phyloP scores from a whole-genome alignment of 371 early-diverging fungal species.

The Mortierella sp. region DNA sequence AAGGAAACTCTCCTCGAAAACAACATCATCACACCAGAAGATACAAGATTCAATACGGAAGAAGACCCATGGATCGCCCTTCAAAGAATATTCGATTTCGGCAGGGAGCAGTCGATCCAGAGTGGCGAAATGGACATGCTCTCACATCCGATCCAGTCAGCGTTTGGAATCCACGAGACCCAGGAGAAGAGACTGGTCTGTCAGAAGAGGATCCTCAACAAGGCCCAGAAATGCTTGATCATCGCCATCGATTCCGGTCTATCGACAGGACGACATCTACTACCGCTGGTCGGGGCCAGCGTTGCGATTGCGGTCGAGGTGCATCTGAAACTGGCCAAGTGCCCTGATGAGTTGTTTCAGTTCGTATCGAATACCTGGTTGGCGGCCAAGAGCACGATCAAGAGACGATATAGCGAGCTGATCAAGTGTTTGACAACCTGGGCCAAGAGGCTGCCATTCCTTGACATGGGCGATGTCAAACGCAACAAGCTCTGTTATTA shows the following conservation, averaged over 20 bases:
- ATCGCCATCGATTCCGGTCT: conserved; percentile 30
- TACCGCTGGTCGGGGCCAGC: conserved; percentile 26
- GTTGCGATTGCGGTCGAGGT: conserved; percentile 26
- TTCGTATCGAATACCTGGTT: conserved; percentile 9
- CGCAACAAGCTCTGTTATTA: conserved; percentile 19
- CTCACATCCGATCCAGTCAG: conserved; percentile 2
- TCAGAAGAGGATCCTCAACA: conserved; percentile 11
- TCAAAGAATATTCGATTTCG: conserved; percentile 24
- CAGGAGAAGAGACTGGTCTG: neutral
- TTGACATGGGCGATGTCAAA: conserved; percentile 8
- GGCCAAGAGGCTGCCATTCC: conserved; percentile 34
- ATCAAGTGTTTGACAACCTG: conserved; percentile 21
- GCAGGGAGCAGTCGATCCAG: conserved; percentile 11
- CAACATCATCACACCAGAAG: neutral
- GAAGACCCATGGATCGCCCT: conserved; percentile 33
- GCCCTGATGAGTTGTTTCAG: conserved; percentile 16
- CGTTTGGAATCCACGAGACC: conserved; percentile 7
- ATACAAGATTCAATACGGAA: conserved; percentile 8
- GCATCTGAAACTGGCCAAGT: neutral
- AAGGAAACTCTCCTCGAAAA: conserved; percentile 5
- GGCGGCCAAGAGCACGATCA: neutral
- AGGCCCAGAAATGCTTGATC: conserved; percentile 30
- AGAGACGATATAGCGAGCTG: conserved; percentile 16
- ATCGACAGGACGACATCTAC: conserved; percentile 10
- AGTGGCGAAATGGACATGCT: conserved; percentile 13